A percentile compares a stretch with the other conserved stretches of the same genome.
Evolutionary conservation across 371 early-diverging fungal genomes (phyloP).

Genomic region (Mucor saturninus): DNA sequence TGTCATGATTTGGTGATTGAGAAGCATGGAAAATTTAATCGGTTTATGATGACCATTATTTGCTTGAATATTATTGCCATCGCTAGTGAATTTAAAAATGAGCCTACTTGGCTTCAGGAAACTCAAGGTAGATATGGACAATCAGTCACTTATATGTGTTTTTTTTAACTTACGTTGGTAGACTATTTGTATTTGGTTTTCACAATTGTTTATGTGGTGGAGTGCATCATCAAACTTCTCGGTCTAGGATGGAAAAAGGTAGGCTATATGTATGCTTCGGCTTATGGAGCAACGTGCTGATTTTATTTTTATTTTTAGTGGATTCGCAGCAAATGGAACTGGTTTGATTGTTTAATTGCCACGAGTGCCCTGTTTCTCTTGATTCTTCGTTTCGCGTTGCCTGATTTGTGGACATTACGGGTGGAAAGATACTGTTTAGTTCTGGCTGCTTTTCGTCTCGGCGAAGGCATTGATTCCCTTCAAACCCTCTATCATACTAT

Average conservation of each 20-base stretch:
- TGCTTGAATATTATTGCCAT: constrained; percentile 47
- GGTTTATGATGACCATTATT: constrained; percentile 53
- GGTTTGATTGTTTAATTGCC: constrained; percentile 57
- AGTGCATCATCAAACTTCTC: constrained; percentile 50
- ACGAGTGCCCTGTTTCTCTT: constrained; percentile 46
- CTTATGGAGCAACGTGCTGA: neutral
- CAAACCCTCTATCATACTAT: constrained; percentile 62
- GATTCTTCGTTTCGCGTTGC: constrained; percentile 52
- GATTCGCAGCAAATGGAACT: constrained; percentile 62
- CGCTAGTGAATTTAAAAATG: constrained; percentile 46
- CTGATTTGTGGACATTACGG: constrained; percentile 54
- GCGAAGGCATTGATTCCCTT: constrained; percentile 59
- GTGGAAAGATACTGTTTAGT: constrained; percentile 59
- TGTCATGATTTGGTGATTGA: constrained; percentile 60
- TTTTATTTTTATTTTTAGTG: constrained; percentile 40
- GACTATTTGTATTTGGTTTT: constrained; percentile 57
- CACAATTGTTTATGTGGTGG: constrained; percentile 48
- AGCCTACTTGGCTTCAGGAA: constrained; percentile 43
- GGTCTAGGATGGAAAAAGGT: constrained; percentile 66
- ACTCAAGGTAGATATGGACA: constrained; percentile 39
- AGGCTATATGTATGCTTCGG: neutral
- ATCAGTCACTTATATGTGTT: neutral
- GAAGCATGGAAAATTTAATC: constrained; percentile 57
- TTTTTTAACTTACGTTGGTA: constrained; percentile 8
- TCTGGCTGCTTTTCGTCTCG: constrained; percentile 61